Evolutionary conservation across 129 eudicot species (phyloP).

Genomic region (Sambucus nigra): DNA sequence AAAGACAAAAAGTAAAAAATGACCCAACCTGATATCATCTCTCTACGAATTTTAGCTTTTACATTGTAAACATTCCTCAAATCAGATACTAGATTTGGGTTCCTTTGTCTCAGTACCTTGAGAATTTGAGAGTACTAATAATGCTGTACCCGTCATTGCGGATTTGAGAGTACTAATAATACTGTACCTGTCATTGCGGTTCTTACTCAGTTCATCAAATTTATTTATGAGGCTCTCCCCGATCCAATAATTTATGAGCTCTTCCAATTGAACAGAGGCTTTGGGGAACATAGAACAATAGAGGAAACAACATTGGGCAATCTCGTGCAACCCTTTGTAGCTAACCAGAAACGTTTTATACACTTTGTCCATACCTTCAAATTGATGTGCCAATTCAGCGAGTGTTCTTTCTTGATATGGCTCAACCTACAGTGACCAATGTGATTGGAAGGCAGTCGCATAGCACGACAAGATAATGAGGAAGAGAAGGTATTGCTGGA

Average conservation of each 20-base stretch:
- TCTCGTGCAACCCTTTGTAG: neutral
- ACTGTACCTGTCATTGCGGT: neutral
- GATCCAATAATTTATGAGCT: neutral
- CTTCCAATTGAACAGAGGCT: neutral
- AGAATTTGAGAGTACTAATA: too few species aligned
- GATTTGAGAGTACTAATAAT: neutral
- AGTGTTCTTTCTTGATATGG: neutral
- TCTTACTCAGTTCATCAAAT: neutral
- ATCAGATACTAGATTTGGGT: slow-evolving; percentile 5
- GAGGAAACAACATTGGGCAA: neutral
- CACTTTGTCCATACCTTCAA: neutral
- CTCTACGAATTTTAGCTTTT: slow-evolving; percentile 9
- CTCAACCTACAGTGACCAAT: neutral
- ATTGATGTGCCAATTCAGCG: neutral
- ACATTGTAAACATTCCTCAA: slow-evolving; percentile 6
- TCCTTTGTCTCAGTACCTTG: slow-evolving; percentile 8
- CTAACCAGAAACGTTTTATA: neutral
- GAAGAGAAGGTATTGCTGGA: neutral
- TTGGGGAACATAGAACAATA: neutral
- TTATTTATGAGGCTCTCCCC: neutral
- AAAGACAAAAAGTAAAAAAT: neutral
- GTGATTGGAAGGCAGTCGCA: neutral
- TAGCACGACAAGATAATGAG: neutral
- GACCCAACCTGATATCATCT: slow-evolving; percentile 5
- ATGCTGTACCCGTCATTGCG: too few species aligned